These are phyloP conservation scores for Ophiobolus disseminans DNA, from an alignment of 2,329 filamentous ascomycete species.

Conservation along the genomic window DNA sequence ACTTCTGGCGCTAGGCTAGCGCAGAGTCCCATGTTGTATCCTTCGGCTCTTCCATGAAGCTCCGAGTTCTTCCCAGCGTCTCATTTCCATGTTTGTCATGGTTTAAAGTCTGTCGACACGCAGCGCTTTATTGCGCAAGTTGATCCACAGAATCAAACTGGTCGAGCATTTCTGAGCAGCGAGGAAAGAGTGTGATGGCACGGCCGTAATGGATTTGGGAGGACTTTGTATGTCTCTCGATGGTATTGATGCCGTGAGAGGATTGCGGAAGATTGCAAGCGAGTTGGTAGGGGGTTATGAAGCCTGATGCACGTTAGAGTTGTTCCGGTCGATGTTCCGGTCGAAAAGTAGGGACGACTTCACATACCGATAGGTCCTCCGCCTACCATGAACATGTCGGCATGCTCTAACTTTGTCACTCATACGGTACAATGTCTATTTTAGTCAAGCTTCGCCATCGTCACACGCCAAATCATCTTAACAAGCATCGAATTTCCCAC, in stretches of 20 bases:
- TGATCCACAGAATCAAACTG: constrained; percentile 59
- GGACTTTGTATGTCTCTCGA: constrained; percentile 59
- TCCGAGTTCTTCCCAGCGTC: constrained; percentile 57
- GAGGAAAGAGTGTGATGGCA: constrained; percentile 62
- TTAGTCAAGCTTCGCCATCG: not conserved
- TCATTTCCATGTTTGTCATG: constrained; percentile 58
- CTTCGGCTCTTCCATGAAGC: constrained; percentile 62
- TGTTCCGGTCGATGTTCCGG: not conserved
- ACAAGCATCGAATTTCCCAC: constrained; percentile 4
- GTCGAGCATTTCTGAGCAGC: constrained; percentile 61
- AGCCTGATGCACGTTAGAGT: constrained; percentile 27
- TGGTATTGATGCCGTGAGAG: constrained; percentile 53
- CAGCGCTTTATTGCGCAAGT: constrained; percentile 61
- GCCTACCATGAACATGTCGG: constrained; percentile 35
- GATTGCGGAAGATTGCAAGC: constrained; percentile 51
- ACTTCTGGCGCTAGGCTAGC: constrained; percentile 63
- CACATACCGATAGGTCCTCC: constrained; percentile 56
- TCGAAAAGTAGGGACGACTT: not conserved
- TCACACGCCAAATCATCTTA: constrained; percentile 6
- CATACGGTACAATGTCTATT: constrained; percentile 9
- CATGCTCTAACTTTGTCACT: constrained; percentile 13
- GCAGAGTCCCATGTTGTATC: constrained; percentile 61
- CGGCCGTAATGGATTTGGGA: constrained; percentile 61
- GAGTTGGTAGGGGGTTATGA: constrained; percentile 57
- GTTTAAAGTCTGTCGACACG: constrained; percentile 58